phyloP scores from a whole-genome alignment of 2,329 filamentous ascomycete genomes.

The Fusarium heterosporum region DNA sequence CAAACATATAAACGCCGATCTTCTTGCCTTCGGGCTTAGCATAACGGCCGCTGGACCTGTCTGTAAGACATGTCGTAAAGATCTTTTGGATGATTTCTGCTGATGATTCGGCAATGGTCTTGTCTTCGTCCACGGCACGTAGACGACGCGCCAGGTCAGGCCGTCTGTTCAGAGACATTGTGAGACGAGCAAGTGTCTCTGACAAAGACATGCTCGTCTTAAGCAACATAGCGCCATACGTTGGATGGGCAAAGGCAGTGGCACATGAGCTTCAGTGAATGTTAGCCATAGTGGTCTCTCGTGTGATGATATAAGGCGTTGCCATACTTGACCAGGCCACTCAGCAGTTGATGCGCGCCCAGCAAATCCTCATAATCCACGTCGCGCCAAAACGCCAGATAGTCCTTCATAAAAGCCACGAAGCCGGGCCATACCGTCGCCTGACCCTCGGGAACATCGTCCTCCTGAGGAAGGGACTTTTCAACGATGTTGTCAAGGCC shows the following conservation, averaged over 20 bases:
- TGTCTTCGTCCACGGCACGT: slow-evolving; percentile 71
- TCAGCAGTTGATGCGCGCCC: slow-evolving; percentile 79
- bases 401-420: slow-evolving; percentile 82
- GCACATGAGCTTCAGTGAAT: slow-evolving; percentile 74
- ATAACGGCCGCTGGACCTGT: slow-evolving; percentile 75
- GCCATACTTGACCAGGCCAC: slow-evolving; percentile 79
- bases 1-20: slow-evolving; percentile 88
- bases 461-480: slow-evolving; percentile 71
- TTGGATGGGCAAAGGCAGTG: slow-evolving; percentile 82
- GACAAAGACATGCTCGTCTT: slow-evolving; percentile 86
- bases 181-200: slow-evolving; percentile 81
- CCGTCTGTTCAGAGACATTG: slow-evolving; percentile 83
- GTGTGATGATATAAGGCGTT: neutral
- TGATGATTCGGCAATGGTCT: slow-evolving; percentile 84
- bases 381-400: slow-evolving; percentile 83
- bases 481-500: slow-evolving; percentile 73
- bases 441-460: slow-evolving; percentile 72
- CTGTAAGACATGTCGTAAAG: slow-evolving; percentile 89
- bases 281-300: slow-evolving; percentile 8
- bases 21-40: slow-evolving; percentile 85
- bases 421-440: slow-evolving; percentile 81
- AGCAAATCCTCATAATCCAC: slow-evolving; percentile 81
- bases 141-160: slow-evolving; percentile 80
- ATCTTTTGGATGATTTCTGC: slow-evolving; percentile 91
- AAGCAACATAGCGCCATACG: slow-evolving; percentile 83